A percentile compares a stretch with the other conserved stretches of the same genome.
These are phyloP conservation scores for Rhizophagus prolifer DNA, from an alignment of 192 early-diverging fungal genomes.

Conservation along the genomic window DNA sequence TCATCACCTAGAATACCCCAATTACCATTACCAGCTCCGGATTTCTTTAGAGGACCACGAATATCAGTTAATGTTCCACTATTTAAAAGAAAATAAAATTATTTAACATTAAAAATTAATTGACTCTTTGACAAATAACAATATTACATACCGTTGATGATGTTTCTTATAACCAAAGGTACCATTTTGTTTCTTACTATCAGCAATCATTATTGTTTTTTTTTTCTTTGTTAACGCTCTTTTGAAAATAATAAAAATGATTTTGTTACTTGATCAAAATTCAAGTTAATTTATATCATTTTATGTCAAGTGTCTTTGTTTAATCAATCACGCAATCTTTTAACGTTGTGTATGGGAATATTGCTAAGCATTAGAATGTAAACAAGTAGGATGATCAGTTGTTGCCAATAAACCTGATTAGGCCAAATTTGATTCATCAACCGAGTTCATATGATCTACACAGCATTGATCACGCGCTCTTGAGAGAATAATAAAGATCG, in stretches of 20 bases:
- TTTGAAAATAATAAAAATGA: too few species aligned
- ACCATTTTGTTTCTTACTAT: neutral
- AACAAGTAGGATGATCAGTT: too few species aligned
- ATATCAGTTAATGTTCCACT: conserved; percentile 5
- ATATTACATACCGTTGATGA: conserved; percentile 13
- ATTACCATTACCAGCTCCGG: conserved; percentile 10
- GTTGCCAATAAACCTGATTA: too few species aligned
- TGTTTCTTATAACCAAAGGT: neutral
- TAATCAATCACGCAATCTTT: neutral
- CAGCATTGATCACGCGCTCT: neutral
- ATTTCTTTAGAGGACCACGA: conserved; percentile 4
- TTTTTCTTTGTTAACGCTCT: too few species aligned
- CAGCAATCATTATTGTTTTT: neutral
- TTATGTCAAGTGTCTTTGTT: too few species aligned
- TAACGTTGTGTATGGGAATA: neutral
- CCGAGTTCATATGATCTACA: neutral
- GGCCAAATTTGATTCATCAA: neutral
- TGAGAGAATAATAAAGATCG: too few species aligned
- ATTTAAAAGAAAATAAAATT: neutral
- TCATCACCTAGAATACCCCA: conserved; percentile 13
- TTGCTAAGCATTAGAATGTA: neutral
- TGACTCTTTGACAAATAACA: neutral
- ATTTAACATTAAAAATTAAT: neutral
- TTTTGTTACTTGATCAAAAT: too few species aligned
- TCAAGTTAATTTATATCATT: too few species aligned